These are phyloP conservation scores for Tympanopsis confertula DNA, from an alignment of 2,329 filamentous ascomycete species.

Conservation along the genomic window DNA sequence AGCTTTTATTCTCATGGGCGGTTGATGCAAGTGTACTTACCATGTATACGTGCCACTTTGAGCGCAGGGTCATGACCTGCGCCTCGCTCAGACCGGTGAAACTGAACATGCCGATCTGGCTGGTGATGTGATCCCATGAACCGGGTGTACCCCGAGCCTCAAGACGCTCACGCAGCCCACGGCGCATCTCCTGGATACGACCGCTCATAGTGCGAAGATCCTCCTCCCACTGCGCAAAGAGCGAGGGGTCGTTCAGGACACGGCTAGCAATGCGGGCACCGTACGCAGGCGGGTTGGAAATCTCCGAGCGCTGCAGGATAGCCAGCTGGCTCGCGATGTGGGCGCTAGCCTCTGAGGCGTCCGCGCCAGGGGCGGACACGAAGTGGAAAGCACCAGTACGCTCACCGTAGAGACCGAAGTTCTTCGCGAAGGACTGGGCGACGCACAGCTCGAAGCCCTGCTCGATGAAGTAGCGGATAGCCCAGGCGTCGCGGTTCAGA, in stretches of 20 bases:
- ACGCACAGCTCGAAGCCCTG: slow-evolving; percentile 82
- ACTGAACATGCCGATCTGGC: slow-evolving; percentile 99
- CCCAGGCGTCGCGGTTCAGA: slow-evolving; percentile 72
- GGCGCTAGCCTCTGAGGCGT: slow-evolving; percentile 43
- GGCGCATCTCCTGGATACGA: slow-evolving; percentile 86
- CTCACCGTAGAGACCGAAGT: slow-evolving; percentile 94
- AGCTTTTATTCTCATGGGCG: not conserved
- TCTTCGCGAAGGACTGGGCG: slow-evolving; percentile 93
- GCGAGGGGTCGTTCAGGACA: slow-evolving; percentile 68
- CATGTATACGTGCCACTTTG: slow-evolving; percentile 70
- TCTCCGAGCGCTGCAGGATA: slow-evolving; percentile 91
- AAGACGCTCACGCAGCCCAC: slow-evolving; percentile 63
- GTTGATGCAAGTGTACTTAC: not conserved
- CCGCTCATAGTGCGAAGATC: slow-evolving; percentile 90
- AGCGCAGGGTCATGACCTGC: slow-evolving; percentile 61
- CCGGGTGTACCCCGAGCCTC: slow-evolving; percentile 79
- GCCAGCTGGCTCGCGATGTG: slow-evolving; percentile 80
- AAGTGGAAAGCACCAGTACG: slow-evolving; percentile 94
- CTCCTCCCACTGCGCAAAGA: slow-evolving; percentile 86
- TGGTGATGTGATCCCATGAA: slow-evolving; percentile 91
- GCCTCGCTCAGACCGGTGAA: slow-evolving; percentile 71
- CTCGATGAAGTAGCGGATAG: slow-evolving; percentile 88
- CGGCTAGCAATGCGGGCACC: slow-evolving; percentile 79
- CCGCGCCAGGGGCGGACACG: slow-evolving; percentile 61
- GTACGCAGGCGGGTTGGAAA: slow-evolving; percentile 91